Base-by-base conservation (phyloP, 2,329 filamentous ascomycete species). In the Sporothrix dimorphospora region DNA sequence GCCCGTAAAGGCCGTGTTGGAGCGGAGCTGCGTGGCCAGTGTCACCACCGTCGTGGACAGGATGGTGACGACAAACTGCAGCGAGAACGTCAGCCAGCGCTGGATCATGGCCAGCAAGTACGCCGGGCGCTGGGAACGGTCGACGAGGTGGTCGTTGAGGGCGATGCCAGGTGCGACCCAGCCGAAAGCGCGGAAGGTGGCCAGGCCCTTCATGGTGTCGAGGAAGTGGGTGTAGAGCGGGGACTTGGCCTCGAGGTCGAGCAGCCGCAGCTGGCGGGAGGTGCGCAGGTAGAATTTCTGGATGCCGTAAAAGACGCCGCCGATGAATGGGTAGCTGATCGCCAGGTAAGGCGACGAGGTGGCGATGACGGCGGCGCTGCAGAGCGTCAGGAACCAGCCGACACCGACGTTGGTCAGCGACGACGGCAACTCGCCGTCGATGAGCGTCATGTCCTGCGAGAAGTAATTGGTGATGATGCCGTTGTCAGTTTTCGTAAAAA, bases 241-340 rank as follows among this genome's bases (percentile, higher is more conserved):
- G 0, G 85, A 85, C 74, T 90, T 90, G 1, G 86, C 84, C 77
- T 91, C 89, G 0, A 91, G 82, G 61, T 91, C 89, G 12, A 91
- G 78, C 24, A 89, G 82, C 66, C 89, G 83, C 8, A 91, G 77
- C 77, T 91, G 89, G 0, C 88, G 81, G 0, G 88, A 90, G 0
- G 88, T 91, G 0, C 86, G 82, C 1, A 91, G 81, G 75, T 91
- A 91, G 66, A 88, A 83, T 69, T 82, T 85, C 73, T 90, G 88
- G 0, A 90, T 78, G 1, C 81, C 72, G 71, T 84, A 90, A 0
- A 89, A 73, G 0, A 84, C 73, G 0, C 76, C 78, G 9, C 83
- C 73, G 2, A 89, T 76, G 3, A 86, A 78, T 0, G 88, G 88
- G 72, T 89, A 86, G 0, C 81, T 80, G 27, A 86, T 81, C 45